Base-by-base conservation (phyloP, 495 filamentous ascomycete genomes). In the Lophiostoma macrostomum region DNA sequence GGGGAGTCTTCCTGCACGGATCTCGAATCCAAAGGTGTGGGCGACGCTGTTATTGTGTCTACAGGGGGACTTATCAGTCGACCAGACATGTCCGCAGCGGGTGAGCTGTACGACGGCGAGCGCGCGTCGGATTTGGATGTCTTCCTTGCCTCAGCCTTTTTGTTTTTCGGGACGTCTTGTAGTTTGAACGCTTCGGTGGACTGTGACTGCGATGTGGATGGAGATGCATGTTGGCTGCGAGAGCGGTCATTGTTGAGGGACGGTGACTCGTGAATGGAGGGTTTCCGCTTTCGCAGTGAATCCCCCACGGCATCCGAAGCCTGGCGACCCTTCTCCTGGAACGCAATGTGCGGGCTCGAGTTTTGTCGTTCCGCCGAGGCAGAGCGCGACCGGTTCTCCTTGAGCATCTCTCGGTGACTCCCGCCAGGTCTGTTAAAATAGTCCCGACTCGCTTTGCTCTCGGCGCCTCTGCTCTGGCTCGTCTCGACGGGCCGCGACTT, bases 301-400 rank as follows among this genome's bases (percentile, higher is more conserved):
- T 75, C 75, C 3, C 64, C 53, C 3, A 65, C 12, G 13, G 67
- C 64, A 1, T 74, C 70, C 4, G 68, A 70, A 5, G 68, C 61
- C 61, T 88, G 81, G 38, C 88, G 79, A 0, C 82, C 82, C 64
- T 90, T 91, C 63, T 94, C 88, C 67, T 95, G 90, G 66, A 87
- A 94, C 30, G 88, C 87, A 64, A 96, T 95, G 69, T 97, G 90
- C 28, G 90, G 88, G 6, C 87, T 88, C 8, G 80, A 73, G 66
- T 75, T 32, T 74, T 75, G 60, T 56, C 60, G 61, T 52, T 69
- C 69, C 14, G 61, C 80, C 71, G 80, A 77, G 5, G 72, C 69
- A n/a, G 81, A 82, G 31, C 79, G 74, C n/a, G 80, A 76, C 10
- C 69, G n/a, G 32, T 58, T 47, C 35, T 72, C 68, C 25, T 65